Percentiles rank a stretch among this genome's conserved stretches.
Conservation (phyloP, 2,329 filamentous ascomycete species). For the Claviceps quebecensis region DNA sequence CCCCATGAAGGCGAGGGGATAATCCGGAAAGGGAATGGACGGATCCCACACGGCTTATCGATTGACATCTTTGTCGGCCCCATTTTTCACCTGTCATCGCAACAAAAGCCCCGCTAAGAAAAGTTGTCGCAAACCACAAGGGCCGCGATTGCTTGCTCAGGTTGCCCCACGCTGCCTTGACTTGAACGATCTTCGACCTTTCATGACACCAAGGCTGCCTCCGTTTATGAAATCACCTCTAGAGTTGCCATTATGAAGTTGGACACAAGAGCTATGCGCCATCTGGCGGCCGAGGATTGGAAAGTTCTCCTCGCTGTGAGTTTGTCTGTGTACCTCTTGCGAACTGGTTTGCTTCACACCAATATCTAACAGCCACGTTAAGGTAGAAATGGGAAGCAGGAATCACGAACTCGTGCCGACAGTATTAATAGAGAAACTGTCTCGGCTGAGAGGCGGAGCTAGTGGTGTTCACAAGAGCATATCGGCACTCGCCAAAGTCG, state of each 20-base stretch:
- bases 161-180: neutral
- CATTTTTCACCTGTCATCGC: conserved; percentile 12
- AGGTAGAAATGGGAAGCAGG: conserved; percentile 88
- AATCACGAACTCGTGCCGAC: conserved; percentile 97
- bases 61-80: conserved; percentile 17
- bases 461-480: conserved; percentile 76
- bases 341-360: neutral
- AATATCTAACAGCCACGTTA: conserved; percentile 6
- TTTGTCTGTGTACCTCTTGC: conserved; percentile 9
- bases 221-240: neutral
- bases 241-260: conserved; percentile 59
- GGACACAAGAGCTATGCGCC: conserved; percentile 84
- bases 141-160: neutral
- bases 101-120: conserved; percentile 10
- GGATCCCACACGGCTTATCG: conserved; percentile 11
- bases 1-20: neutral
- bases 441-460: conserved; percentile 63
- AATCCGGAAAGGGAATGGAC: neutral
- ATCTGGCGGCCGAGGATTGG: conserved; percentile 89
- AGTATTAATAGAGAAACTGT: conserved; percentile 68
- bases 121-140: neutral
- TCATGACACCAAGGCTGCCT: neutral
- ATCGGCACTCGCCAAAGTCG: conserved; percentile 79
- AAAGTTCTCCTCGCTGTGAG: conserved; percentile 79
- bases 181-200: neutral